Evolutionary conservation across 306 rosid species (phyloP).

Genomic region (Benincasa hispida): DNA sequence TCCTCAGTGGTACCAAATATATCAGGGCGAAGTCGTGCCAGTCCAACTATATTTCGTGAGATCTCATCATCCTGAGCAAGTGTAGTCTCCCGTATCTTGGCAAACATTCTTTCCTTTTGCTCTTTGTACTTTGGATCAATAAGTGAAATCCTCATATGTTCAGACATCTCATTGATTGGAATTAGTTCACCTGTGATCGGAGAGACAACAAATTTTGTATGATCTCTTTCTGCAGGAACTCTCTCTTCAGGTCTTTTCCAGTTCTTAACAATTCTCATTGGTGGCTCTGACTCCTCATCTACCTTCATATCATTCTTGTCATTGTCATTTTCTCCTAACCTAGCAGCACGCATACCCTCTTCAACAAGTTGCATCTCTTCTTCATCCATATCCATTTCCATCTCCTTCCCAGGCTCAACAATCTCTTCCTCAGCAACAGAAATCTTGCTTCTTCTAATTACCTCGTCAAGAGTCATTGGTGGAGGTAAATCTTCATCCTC

Average conservation of each 20-base stretch:
- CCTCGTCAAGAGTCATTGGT: constrained; percentile 93
- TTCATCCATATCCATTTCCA: constrained; percentile 97
- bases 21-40: constrained; percentile 93
- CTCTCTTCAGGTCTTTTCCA: constrained; percentile 98
- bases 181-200: constrained; percentile 88
- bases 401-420: constrained; percentile 74
- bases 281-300: constrained; percentile 66
- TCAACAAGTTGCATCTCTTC: constrained; percentile 91
- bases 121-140: constrained; percentile 97
- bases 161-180: constrained; percentile 87
- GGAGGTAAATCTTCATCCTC: constrained; percentile 94
- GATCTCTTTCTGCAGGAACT: constrained; percentile 69
- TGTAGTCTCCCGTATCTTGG: constrained; percentile 97
- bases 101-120: constrained; percentile 94
- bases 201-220: constrained; percentile 73
- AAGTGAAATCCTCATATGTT: constrained; percentile 91
- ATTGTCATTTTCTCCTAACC: constrained; percentile 55
- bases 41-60: constrained; percentile 75
- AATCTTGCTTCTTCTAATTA: constrained; percentile 80
- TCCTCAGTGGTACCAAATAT: constrained; percentile 95
- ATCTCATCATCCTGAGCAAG: constrained; percentile 92
- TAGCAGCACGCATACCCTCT: constrained; percentile 77
- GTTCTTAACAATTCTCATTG: constrained; percentile 92
- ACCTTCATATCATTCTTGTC: constrained; percentile 47
- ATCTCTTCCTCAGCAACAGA: constrained; percentile 57